Evolutionary conservation across 352 stramenopile genomes (phyloP).

Genomic region (Thalassiosira oceanica): DNA sequence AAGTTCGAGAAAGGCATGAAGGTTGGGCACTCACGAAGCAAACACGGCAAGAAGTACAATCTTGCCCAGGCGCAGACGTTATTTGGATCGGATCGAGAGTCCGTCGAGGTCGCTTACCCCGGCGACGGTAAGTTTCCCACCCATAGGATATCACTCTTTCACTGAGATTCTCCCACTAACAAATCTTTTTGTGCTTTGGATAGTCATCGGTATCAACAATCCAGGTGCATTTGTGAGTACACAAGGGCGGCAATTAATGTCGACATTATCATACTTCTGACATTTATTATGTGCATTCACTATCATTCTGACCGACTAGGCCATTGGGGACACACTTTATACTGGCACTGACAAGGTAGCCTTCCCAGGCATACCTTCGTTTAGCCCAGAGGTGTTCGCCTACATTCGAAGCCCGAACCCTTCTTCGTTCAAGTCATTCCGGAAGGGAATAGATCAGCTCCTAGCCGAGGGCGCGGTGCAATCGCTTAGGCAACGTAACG

Average conservation of each 20-base stretch:
- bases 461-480: conserved; percentile 86
- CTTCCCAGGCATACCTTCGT: conserved; percentile 86
- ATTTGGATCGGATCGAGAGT: conserved; percentile 83
- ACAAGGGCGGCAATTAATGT: no score
- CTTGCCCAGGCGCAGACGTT: conserved; percentile 82
- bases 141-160: not conserved
- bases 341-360: conserved; percentile 73
- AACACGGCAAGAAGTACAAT: conserved; percentile 75
- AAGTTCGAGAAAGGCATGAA: conserved; percentile 88
- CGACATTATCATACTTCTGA: no score
- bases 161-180: not conserved
- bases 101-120: conserved; percentile 83
- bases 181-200: not conserved
- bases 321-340: conserved; percentile 83
- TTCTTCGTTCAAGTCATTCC: conserved; percentile 84
- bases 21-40: conserved; percentile 80
- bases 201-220: conserved; percentile 89
- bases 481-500: conserved; percentile 81
- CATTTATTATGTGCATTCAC: no score
- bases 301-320: no score
- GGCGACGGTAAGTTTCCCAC: conserved; percentile 27
- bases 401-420: conserved; percentile 85
- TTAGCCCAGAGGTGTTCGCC: conserved; percentile 84
- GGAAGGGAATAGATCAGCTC: conserved; percentile 83
- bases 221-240: conserved; percentile 83